A percentile compares a stretch with the other conserved stretches of the same genome.
phyloP scores from a whole-genome alignment of 441 rosid species.

The Viola pubescens region DNA sequence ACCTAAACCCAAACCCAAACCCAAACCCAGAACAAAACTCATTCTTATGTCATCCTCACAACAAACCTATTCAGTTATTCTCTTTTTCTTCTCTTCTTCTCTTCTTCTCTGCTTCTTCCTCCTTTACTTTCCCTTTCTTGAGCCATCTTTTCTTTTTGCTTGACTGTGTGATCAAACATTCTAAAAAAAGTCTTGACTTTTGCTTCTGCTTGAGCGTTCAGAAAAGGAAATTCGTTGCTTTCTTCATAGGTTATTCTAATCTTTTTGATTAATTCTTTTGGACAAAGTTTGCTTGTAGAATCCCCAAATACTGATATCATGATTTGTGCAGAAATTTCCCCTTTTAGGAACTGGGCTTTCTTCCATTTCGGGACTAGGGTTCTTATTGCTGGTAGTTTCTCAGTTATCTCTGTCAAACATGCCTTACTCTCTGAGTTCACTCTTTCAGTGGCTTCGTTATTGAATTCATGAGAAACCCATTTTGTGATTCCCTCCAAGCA shows the following conservation, averaged over 20 bases:
- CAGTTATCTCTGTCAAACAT: constrained; percentile 11
- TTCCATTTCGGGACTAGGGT: constrained; percentile 16
- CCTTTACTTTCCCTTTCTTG: constrained; percentile 13
- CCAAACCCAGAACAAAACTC: constrained; percentile 1
- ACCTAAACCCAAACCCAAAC: constrained; percentile 3
- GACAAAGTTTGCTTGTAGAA: neutral
- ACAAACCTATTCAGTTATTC: neutral
- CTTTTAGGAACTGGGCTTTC: neutral
- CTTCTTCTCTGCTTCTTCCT: constrained; percentile 3
- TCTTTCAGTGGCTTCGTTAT: constrained; percentile 19
- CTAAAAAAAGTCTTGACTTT: constrained; percentile 14
- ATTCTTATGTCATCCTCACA: constrained; percentile 22
- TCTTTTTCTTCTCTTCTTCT: neutral
- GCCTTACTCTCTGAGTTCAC: constrained; percentile 20
- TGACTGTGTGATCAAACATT: constrained; percentile 2
- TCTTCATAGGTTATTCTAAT: constrained; percentile 13
- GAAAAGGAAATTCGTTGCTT: constrained; percentile 1
- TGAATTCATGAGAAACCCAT: constrained; percentile 20
- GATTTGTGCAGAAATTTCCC: neutral
- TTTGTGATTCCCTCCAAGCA: constrained; percentile 14
- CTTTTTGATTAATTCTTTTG: constrained; percentile 2
- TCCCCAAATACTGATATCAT: constrained; percentile 5
- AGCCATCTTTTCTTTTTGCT: constrained; percentile 16
- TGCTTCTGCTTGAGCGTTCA: constrained; percentile 2
- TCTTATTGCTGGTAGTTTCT: constrained; percentile 1